A percentile compares a stretch with the other conserved stretches of the same genome.
phyloP scores from a whole-genome alignment of 169 alveolate species.

The Pseudocohnilembus persalinus region DNA sequence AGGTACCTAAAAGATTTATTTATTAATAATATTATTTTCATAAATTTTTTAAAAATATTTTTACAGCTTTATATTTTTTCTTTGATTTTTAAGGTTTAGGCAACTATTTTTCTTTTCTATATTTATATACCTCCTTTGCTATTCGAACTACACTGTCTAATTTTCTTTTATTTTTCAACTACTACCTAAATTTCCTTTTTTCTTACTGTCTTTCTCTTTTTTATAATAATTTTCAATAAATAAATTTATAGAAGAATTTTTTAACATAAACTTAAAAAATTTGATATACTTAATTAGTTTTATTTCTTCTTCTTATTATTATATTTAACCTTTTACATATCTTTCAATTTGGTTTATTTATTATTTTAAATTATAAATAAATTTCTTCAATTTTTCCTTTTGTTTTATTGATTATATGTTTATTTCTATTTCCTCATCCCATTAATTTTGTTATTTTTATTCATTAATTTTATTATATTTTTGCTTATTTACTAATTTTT shows the following conservation, averaged over 20 bases:
- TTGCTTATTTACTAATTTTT: too few species aligned
- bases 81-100: neutral
- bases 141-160: neutral
- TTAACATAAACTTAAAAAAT: too few species aligned
- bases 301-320: neutral
- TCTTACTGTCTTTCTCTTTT: neutral
- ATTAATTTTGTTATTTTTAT: too few species aligned
- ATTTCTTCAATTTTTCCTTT: too few species aligned
- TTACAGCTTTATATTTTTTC: neutral
- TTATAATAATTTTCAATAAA: too few species aligned
- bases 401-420: too few species aligned
- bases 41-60: too few species aligned
- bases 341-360: neutral
- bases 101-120: neutral
- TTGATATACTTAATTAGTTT: too few species aligned
- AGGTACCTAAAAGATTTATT: neutral
- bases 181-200: too few species aligned
- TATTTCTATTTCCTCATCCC: neutral
- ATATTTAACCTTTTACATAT: neutral
- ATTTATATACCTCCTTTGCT: neutral
- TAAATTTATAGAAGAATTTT: too few species aligned
- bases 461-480: neutral
- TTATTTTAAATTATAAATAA: too few species aligned
- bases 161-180: neutral
- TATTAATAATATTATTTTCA: too few species aligned